Evolutionary conservation across 805 yeast species (phyloP), one percentile per base, ranked within the genome.

Genomic region (Lachancea quebecensis): DNA sequence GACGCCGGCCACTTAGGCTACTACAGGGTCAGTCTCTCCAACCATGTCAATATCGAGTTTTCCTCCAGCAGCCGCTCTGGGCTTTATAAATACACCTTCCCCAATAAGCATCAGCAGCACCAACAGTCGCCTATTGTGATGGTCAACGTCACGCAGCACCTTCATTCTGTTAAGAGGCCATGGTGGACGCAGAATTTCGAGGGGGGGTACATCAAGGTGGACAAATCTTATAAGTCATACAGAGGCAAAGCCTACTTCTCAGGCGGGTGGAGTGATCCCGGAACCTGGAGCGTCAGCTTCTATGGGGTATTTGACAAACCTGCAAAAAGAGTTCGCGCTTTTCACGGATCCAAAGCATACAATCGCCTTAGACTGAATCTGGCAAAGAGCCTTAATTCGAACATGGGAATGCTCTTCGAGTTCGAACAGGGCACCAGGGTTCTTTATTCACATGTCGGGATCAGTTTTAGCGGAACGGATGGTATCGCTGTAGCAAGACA

Each of bases 261-360:
- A 12, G 65, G 66, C 17, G 70, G 70, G 4, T 64, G 68, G 67
- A 66, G 64, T 10, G 55, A 56, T 7, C 63, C 61, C 39, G 35
- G 40, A 7, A 48, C 59, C 1, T 64, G 66, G 66, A 56, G 54
- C 3, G 53, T 64, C 25, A 60, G 58, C 45, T 64, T 54, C 44
- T 62, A 62, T 51, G 67, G 62, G 1, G 56, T 57, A 29, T 66
- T 66, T 45, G 57, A 59, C 32, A 42, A 41, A 7, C 33, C 48
- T 2, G 58, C 64, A 2, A 28, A 28, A 2, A 33, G 28, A 2
- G 51, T 55, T 8, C 40, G 43, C 11, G 46, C 57, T 9, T 59
- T 56, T 44, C 30, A 44, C 10, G 44, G 40, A 3, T 11, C 30
- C 7, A 7, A 21, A 45, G 27, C 53, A 39, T 9, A 35, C 25